Base-by-base conservation (phyloP, 305 asterid species). In the Fraxinus sp. region DNA sequence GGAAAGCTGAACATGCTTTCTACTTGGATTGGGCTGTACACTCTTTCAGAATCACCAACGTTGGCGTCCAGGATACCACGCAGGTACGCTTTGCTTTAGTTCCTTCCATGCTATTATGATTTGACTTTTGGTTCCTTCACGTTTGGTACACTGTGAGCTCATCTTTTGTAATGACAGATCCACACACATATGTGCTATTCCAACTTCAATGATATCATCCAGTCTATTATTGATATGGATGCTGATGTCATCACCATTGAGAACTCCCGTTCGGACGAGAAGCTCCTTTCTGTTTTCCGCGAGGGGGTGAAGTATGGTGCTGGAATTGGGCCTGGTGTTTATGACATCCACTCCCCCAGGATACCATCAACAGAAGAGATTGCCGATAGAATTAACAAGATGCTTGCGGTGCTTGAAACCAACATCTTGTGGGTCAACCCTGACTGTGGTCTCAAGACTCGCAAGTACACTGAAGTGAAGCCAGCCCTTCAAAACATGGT, bases 111-210 rank as follows among this genome's bases (percentile, higher is more conserved):
- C 41, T 70, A 4, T 14, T 10, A 70, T 70, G 30, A 59, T 59
- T 20, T 7, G 18, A 18, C 9, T 28, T 14, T 49, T 22, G 59
- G 59, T 49, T 1, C 59, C 20, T 14, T 49, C 59, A 49, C 0
- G 20, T 49, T 49, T 75, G 20, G 10, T 77, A 7, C 64, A 73
- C 39, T 82, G 62, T 49, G 35, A 39, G 14, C 49, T 26, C 52
- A 39, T 46, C 71, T 52, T 16, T 36, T 22, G 7, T 20, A 9
- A 55, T 16, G 16, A 66, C 87, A 87, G 90, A 87, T 89, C 88
- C 91, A 89, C 86, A 89, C 92, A 30, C 92, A 89, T 84, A 89
- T 89, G 92, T 87, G 92, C 81, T 89, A 89, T 86, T 89, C 92
- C 64, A 87, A 89, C 87, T 89, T 89, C 88, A 89, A 89, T 30